phyloP scores from a whole-genome alignment of 192 early-diverging fungal genomes.

The Gigaspora rosea region DNA sequence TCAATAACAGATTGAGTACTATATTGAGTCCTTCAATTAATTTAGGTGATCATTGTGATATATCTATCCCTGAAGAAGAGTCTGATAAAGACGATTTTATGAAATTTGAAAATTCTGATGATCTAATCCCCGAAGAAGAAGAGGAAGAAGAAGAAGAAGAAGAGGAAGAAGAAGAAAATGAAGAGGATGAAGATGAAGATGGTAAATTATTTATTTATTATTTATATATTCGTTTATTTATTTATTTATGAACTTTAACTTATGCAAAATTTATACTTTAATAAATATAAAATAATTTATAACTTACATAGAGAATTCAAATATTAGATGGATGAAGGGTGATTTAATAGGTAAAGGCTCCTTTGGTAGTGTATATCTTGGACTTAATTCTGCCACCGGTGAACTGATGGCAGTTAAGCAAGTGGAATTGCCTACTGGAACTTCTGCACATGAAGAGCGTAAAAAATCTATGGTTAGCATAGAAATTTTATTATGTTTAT shows the following conservation, averaged over 20 bases:
- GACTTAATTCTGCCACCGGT: slow-evolving; percentile 83
- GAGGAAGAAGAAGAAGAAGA: too few relatives aligned
- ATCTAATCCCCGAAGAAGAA: too few relatives aligned
- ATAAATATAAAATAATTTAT: neutral
- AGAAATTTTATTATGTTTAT: neutral
- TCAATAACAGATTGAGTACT: neutral
- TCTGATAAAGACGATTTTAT: too few relatives aligned
- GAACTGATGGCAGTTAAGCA: slow-evolving; percentile 98
- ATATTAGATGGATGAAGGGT: slow-evolving; percentile 80
- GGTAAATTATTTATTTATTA: too few relatives aligned
- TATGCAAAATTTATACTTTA: too few relatives aligned
- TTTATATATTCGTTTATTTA: too few relatives aligned
- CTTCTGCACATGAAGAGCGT: slow-evolving; percentile 67
- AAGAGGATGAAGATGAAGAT: too few relatives aligned
- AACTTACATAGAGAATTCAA: slow-evolving; percentile 37
- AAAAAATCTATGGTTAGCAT: slow-evolving; percentile 68
- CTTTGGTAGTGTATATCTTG: slow-evolving; percentile 93
- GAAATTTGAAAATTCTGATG: too few relatives aligned
- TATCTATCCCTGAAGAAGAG: too few relatives aligned
- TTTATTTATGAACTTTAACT: too few relatives aligned
- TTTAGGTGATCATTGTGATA: too few relatives aligned
- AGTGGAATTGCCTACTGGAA: slow-evolving; percentile 77
- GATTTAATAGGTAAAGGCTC: slow-evolving; percentile 91
- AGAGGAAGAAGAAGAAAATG: too few relatives aligned
- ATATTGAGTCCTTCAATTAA: neutral